Conservation (phyloP, 2,329 filamentous ascomycete genomes). For the Aspergillus neotritici region DNA sequence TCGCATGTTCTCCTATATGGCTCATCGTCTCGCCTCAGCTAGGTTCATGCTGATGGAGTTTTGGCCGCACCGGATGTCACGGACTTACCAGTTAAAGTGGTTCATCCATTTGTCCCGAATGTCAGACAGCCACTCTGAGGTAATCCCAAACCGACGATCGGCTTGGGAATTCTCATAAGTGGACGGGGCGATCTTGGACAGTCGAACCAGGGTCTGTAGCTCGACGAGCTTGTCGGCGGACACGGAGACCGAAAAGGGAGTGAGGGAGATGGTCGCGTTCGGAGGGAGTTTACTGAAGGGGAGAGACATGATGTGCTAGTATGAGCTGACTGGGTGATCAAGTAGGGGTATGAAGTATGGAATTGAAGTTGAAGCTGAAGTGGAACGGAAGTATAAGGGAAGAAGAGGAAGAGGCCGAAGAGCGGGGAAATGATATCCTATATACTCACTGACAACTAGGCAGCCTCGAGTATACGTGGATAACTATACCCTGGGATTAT, state of each 20-base stretch:
- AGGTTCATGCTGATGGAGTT: too few relatives aligned
- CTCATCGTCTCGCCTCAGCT: conserved; percentile 9
- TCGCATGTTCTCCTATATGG: conserved; percentile 28
- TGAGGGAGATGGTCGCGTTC: conserved; percentile 31
- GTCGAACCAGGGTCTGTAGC: conserved; percentile 43
- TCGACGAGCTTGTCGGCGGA: conserved; percentile 42
- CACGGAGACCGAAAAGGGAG: conserved; percentile 41
- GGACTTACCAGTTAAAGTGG: conserved; percentile 45
- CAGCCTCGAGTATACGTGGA: too few relatives aligned
- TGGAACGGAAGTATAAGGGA: too few relatives aligned
- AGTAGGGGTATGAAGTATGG: too few relatives aligned
- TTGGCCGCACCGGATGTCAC: too few relatives aligned
- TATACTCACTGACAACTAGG: too few relatives aligned
- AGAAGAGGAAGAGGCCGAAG: too few relatives aligned
- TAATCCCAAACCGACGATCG: conserved; percentile 43
- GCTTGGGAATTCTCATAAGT: conserved; percentile 47
- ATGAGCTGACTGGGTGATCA: neutral
- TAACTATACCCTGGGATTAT: too few relatives aligned
- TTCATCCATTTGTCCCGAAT: conserved; percentile 42
- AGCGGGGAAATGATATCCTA: too few relatives aligned
- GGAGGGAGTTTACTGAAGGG: conserved; percentile 31
- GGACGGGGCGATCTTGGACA: conserved; percentile 45
- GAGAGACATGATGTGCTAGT: conserved; percentile 16
- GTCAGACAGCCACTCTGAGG: conserved; percentile 42
- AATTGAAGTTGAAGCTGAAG: too few relatives aligned